Evolutionary conservation across 2,329 filamentous ascomycete species (phyloP), one percentile per base, ranked within the genome.

Genomic region (Microsporum canis): DNA sequence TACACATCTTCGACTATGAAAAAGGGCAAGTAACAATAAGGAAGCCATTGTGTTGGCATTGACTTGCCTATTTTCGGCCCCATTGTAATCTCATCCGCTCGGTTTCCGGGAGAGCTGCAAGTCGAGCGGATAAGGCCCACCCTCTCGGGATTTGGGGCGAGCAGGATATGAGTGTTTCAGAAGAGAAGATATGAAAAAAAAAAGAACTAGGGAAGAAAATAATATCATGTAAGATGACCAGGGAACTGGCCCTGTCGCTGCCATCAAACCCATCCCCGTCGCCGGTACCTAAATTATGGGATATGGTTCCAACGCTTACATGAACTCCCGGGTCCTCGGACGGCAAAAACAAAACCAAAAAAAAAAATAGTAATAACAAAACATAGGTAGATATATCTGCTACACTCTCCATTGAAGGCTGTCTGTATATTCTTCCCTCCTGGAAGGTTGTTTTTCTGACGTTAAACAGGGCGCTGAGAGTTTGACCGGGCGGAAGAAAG

Each of bases 391-490:
- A 6, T n/a, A n/a, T 6, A 43, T n/a, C 39, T 43, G 39, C n/a
- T 43, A n/a, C 17, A 5, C 39, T n/a, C 14, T n/a, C 12, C 39
- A 8, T 14, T 4, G 17, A n/a, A 43, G 12, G 17, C 39, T n/a
- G 14, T 31, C 33, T 31, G 4, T 33, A 36, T n/a, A n/a, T 55
- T 31, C 27, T 55, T 55, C 33, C 51, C 51, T 55, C 33, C 51
- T 31, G 51, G 33, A 55, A 55, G 51, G 51, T 23, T 55, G 51
- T 55, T 55, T 55, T 23, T 43, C 14, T 55, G 51, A 55, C 51
- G 51, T 55, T 55, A 55, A 31, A 55, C 51, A 55, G 33, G 33
- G 12, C 51, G 14, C 33, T 23, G 10, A 43, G n/a, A 55, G 51
- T 31, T 55, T 55, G n/a, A 31, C 29, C 51, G n/a, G 31, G n/a